phyloP scores from a whole-genome alignment of 345 rosid genomes.

The Odontarrhena argentea region DNA sequence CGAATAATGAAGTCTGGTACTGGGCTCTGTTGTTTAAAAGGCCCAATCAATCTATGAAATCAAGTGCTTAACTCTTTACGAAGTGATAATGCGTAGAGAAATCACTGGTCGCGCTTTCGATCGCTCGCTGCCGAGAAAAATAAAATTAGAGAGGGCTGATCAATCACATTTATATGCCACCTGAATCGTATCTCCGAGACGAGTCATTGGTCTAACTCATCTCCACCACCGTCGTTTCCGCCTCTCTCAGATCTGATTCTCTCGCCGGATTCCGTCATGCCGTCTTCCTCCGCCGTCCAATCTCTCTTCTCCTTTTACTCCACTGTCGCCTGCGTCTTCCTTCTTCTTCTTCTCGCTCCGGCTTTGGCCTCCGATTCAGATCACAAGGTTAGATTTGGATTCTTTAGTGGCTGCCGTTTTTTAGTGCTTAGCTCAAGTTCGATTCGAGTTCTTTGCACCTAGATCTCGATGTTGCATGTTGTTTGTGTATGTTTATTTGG shows the following conservation, averaged over 20 bases:
- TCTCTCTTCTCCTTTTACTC: constrained; percentile 39
- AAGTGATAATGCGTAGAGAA: too few species aligned
- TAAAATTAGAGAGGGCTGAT: neutral
- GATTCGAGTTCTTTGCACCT: constrained; percentile 28
- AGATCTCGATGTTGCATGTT: constrained; percentile 44
- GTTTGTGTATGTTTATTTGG: constrained; percentile 4
- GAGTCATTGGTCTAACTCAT: constrained; percentile 28
- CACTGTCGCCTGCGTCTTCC: constrained; percentile 37
- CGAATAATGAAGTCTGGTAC: too few species aligned
- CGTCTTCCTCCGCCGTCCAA: constrained; percentile 45
- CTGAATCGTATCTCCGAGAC: constrained; percentile 27
- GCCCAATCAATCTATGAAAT: too few species aligned
- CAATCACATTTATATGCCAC: constrained; percentile 8
- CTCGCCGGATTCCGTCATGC: constrained; percentile 57
- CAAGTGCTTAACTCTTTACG: too few species aligned
- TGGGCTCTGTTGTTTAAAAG: too few species aligned
- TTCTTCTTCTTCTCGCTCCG: constrained; percentile 44
- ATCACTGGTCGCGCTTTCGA: constrained; percentile 10
- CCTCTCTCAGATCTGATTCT: constrained; percentile 48
- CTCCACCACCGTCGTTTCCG: constrained; percentile 19
- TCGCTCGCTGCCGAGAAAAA: constrained; percentile 13
- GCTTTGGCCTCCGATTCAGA: constrained; percentile 76
- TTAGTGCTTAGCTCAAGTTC: neutral
- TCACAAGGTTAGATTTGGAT: constrained; percentile 66
- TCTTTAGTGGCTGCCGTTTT: constrained; percentile 12